Evolutionary conservation across 768 basidiomycete genomes (phyloP), one percentile per base, ranked within the genome.

Genomic region (Suillus weaverae): DNA sequence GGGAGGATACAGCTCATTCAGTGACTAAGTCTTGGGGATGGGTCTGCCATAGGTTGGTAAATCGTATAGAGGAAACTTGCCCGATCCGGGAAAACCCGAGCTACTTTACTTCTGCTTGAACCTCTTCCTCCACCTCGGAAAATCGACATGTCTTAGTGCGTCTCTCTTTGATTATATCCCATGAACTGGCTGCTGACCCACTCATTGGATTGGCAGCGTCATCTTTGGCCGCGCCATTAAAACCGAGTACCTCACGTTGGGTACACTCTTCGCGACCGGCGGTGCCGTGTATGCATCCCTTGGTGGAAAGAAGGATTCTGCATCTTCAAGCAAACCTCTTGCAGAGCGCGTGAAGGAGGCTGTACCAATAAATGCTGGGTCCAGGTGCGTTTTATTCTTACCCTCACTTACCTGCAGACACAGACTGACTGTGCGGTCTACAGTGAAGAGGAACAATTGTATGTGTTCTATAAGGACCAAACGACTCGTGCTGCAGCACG

Each of bases 391-490:
- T 26, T 50, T 20, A 33, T 46, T 55, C 32, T 13, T 26, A 26
- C n/a, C 32, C 53, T 39, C 30, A 8, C 55, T 13, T 11, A 35
- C 48, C 14, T 43, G 57, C 18, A 41, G 26, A 22, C 16, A 22
- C 8, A 20, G 3, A 43, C 69, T 74, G 8, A 74, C 9, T 2
- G 59, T 66, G 64, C 41, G 60, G 32, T 73, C 18, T 41, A 59
- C 39, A 94, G 91, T 67, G 91, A 94, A 76, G 93, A 95, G 75
- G 92, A 92, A 73, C 82, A 88, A 68, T 94, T 94, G 92, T 94
- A 80, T 76, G 85, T 86, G 74, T 69, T 48, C 46, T 41, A 62
- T 64, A 8, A 60, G 43, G 43, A 64, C 22, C 44, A 41, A 26
- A 62, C 41, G 26, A 33, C 61, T 65, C 43, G 62, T 70, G 69